phyloP scores from a whole-genome alignment of 352 stramenopile genomes.

The Pythium diclinum region DNA sequence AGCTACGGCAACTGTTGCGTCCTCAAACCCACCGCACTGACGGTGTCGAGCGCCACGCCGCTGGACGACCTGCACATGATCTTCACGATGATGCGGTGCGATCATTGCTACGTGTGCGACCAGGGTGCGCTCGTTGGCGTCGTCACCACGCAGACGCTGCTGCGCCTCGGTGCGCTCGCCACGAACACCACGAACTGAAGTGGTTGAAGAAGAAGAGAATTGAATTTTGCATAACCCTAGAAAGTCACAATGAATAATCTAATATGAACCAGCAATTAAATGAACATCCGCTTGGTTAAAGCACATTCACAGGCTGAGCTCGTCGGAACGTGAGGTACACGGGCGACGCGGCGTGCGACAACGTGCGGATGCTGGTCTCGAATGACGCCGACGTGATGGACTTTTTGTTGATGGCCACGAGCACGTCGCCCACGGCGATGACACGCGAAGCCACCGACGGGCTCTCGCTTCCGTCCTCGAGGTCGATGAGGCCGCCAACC shows the following conservation, averaged over 20 bases:
- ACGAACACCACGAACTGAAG: constrained; percentile 6
- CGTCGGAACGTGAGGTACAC: constrained; percentile 84
- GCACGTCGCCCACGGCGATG: constrained; percentile 71
- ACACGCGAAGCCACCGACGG: constrained; percentile 71
- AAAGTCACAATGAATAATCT: constrained; percentile 15
- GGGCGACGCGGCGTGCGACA: constrained; percentile 70
- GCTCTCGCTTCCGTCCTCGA: constrained; percentile 79
- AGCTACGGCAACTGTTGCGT: constrained; percentile 56
- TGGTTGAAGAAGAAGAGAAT: neutral
- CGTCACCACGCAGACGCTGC: constrained; percentile 74
- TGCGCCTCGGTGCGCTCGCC: constrained; percentile 36
- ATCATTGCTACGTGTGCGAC: constrained; percentile 86
- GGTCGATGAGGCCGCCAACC: constrained; percentile 79
- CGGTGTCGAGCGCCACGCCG: constrained; percentile 72
- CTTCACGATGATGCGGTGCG: constrained; percentile 88
- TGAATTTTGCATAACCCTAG: constrained; percentile 3
- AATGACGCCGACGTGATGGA: constrained; percentile 83
- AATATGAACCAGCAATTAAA: constrained; percentile 6
- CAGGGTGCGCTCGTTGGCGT: constrained; percentile 80
- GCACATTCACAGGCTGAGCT: constrained; percentile 52
- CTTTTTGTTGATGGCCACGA: constrained; percentile 88
- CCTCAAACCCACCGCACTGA: constrained; percentile 79
- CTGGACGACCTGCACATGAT: constrained; percentile 89
- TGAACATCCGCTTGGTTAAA: constrained; percentile 32
- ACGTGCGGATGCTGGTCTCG: constrained; percentile 84